Evolutionary conservation across 805 yeast species (phyloP), one percentile per base, ranked within the genome.

Genomic region (Kodamaea sagamina): DNA sequence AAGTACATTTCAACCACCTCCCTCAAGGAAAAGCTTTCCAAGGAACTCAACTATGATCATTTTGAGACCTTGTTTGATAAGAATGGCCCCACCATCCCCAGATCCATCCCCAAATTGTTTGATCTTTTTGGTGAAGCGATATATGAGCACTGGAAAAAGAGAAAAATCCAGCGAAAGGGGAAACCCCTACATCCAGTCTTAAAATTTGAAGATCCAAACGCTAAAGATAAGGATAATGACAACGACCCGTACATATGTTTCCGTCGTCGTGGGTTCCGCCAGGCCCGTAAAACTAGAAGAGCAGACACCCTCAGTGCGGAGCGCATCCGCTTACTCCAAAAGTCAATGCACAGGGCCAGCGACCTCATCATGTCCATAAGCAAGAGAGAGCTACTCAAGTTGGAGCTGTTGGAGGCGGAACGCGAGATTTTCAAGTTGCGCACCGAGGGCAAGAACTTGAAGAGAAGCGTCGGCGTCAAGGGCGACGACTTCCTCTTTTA

Each of bases 181-280:
- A 77, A 78, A 52, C 63, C 85, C 3, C 77, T 93, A 15, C 76
- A 80, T 51, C 96, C 97, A 3, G 63, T 74, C 11, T 71, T 93
- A 39, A 86, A 82, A 61, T 89, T 87, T 61, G 97, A 90, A 67
- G 90, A 87, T 53, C 87, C 87, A 17, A 68, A 62, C 50, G 74
- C 74, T 6, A 79, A 79, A 43, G 93, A 88, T 46, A 89, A 89
- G 57, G 97, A 90, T 56, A 70, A 71, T 44, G 97, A 90, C 56
- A 79, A 78, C 47, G 97, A 93, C 62, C 98, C 99, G 1, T 93
- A 93, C 63, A 84, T 89, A 31, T 89, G 97, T 68, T 93, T 93
- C 72, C 79, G 99, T 57, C 82, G 97, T 52, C 84, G 99, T 63
- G 98, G 90, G 58, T 84, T 89, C 51, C 81, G 99, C 51, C 97